Evolutionary conservation across 352 stramenopile genomes (phyloP).

Genomic region (Phytophthora sp.): DNA sequence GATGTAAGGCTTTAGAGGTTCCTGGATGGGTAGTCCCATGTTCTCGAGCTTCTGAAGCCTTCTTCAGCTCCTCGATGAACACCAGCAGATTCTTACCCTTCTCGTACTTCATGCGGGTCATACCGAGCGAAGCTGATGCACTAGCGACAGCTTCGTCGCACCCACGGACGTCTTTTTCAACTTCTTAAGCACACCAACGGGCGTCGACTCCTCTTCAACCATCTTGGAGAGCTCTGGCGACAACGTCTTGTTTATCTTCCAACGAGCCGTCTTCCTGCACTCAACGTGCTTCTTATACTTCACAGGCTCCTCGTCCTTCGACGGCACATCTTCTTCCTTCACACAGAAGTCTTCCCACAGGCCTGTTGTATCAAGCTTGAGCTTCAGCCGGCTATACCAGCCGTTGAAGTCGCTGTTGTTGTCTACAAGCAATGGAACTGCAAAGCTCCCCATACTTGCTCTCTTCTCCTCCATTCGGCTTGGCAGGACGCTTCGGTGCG

Average conservation of each 20-base stretch:
- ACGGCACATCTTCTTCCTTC: neutral
- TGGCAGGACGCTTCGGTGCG: neutral
- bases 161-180: neutral
- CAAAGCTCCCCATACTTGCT: neutral
- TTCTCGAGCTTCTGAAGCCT: constrained; percentile 5
- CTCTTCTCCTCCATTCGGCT: neutral
- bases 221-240: neutral
- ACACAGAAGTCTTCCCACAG: constrained; percentile 1
- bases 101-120: constrained; percentile 4
- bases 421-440: neutral
- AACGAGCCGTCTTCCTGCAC: neutral
- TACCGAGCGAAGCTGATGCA: constrained; percentile 6
- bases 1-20: neutral
- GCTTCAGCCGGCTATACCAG: constrained; percentile 8
- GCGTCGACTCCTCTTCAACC: neutral
- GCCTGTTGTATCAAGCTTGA: constrained; percentile 7
- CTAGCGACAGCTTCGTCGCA: neutral
- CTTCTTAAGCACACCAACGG: neutral
- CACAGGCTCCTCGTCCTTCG: neutral
- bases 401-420: neutral
- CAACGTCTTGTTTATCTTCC: neutral
- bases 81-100: neutral
- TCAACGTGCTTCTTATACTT: neutral
- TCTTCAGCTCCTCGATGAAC: constrained; percentile 1
- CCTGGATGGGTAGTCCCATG: constrained; percentile 7